Evolutionary conservation across 495 filamentous ascomycete genomes (phyloP), one percentile per base, ranked within the genome.

Genomic region (Clavariopsis aquatica): DNA sequence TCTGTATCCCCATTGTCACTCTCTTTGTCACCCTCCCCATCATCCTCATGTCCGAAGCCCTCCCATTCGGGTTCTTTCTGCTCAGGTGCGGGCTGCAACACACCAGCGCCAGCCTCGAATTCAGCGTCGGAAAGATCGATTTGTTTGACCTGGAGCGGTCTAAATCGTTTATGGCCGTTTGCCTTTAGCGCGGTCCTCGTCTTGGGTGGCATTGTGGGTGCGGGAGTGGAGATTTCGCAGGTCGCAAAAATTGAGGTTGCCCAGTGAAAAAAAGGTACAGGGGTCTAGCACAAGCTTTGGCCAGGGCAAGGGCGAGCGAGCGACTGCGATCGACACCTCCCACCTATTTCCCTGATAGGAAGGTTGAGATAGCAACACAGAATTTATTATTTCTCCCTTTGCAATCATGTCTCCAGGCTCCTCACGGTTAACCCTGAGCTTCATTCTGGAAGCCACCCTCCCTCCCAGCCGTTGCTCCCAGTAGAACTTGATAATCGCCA

Each of bases 201-300:
- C n/a, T 49, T 51, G n/a, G 57, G 57, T 7, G 64, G 49, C 64
- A 62, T 62, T 36, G 41, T 49, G 29, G n/a, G 34, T 31, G 29
- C 13, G 31, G 28, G 27, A 12, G 19, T 17, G 17, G 45, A 28
- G 47, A 15, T 24, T 51, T n/a, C 8, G n/a, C n/a, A 38, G 5
- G 38, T 52, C 43, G 38, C 20, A 52, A 31, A 62, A 55, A 22
- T 54, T 41, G 45, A 27, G 28, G 49, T 47, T 20, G 19, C 6
- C 49, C n/a, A 12, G 5, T 22, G 2, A 19, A 59, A 65, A 59
- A 65, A 57, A 29, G 62, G 59, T 65, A 55, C 62, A 65, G 62
- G 62, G 62, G 49, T 65, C 7, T 34, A 13, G 19, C 15, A 61
- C 28, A 52, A 61, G 31, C 46, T 46, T 61, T 61, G 23, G 57